Evolutionary conservation across 2,329 filamentous ascomycete species (phyloP).

Genomic region (Didymella segeticola): DNA sequence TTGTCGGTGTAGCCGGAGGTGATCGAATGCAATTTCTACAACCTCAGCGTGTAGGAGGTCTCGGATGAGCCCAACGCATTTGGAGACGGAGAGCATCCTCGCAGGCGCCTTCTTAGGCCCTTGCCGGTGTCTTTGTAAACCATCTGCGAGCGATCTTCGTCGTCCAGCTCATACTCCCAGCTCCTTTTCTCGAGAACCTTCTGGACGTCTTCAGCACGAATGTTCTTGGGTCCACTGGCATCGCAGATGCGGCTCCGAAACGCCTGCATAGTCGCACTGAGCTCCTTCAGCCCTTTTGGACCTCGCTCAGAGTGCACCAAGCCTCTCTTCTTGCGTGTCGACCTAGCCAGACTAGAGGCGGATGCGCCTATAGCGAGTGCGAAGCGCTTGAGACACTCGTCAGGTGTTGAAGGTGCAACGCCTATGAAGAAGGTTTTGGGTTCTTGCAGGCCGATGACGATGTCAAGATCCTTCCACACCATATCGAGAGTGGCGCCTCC

Average conservation of each 20-base stretch:
- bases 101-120: background rate
- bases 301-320: constrained; percentile 34
- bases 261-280: constrained; percentile 44
- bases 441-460: constrained; percentile 39
- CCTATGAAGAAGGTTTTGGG: constrained; percentile 49
- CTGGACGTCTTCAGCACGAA: constrained; percentile 47
- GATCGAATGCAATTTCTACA: constrained; percentile 51
- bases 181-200: constrained; percentile 45
- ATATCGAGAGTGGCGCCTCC: constrained; percentile 35
- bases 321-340: constrained; percentile 11
- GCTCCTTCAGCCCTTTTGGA: constrained; percentile 39
- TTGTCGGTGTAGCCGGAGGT: constrained; percentile 50
- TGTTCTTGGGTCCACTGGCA: constrained; percentile 29
- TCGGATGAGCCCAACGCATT: constrained; percentile 29
- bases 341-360: constrained; percentile 31
- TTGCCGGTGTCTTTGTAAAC: constrained; percentile 13
- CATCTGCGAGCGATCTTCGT: constrained; percentile 17
- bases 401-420: constrained; percentile 34
- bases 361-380: constrained; percentile 48
- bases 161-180: constrained; percentile 28
- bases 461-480: constrained; percentile 54
- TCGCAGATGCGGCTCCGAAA: constrained; percentile 46
- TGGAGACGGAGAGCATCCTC: constrained; percentile 13
- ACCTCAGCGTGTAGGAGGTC: constrained; percentile 49
- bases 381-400: constrained; percentile 50